Percentiles rank a stretch among this genome's conserved stretches.
These are phyloP conservation scores for Torulaspora quercuum DNA, from an alignment of 805 yeast genomes.

Conservation along the genomic window DNA sequence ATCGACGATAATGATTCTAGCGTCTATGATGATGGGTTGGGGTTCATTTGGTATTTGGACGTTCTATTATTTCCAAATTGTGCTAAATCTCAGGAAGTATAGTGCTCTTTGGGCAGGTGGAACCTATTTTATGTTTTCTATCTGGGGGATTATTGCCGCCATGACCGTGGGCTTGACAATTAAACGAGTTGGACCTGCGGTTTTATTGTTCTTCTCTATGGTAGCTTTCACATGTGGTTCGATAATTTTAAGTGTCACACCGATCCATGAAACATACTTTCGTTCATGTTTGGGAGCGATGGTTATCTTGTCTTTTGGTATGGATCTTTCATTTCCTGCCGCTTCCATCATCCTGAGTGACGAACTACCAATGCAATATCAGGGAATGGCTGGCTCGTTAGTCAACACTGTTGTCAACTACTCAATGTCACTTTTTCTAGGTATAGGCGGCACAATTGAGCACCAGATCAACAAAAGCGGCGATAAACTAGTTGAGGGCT, in stretches of 20 bases:
- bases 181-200: constrained; percentile 46
- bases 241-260: constrained; percentile 51
- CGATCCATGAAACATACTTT: constrained; percentile 59
- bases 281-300: constrained; percentile 53
- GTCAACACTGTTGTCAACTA: constrained; percentile 69
- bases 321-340: constrained; percentile 78
- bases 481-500: constrained; percentile 39
- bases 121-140: constrained; percentile 44
- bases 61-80: constrained; percentile 55
- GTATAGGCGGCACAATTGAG: constrained; percentile 68
- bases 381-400: constrained; percentile 76
- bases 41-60: constrained; percentile 73
- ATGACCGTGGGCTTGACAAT: constrained; percentile 48
- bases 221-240: constrained; percentile 54
- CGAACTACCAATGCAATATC: constrained; percentile 56
- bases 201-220: constrained; percentile 49
- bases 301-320: constrained; percentile 61
- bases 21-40: constrained; percentile 63
- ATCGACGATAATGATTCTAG: constrained; percentile 45
- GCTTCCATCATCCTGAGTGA: constrained; percentile 61
- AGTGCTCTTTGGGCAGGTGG: constrained; percentile 47
- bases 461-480: constrained; percentile 36
- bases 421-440: constrained; percentile 66
- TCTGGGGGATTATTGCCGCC: constrained; percentile 58
- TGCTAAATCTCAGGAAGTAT: constrained; percentile 49